Evolutionary conservation across 345 rosid species (phyloP), one percentile per base, ranked within the genome.

Genomic region (Eucalyptus tenuipes): DNA sequence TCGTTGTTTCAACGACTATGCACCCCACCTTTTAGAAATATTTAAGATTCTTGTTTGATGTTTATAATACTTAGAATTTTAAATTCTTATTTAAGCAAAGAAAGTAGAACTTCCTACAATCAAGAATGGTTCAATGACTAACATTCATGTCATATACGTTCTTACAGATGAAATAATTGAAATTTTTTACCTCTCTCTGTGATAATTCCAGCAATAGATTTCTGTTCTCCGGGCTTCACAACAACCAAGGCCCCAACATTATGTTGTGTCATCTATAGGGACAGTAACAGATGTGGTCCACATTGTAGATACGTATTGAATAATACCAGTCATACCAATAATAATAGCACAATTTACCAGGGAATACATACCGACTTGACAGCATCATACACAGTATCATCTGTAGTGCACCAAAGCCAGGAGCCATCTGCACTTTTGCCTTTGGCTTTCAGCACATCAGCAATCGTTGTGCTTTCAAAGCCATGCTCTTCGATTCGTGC

Each of bases 331-430:
- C 8, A 37, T 18, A 75, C 15, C 47, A 85, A 7, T 29, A 68
- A 53, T 13, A 85, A 18, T 15, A 24, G 37, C 27, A 85, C 68
- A 44, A 10, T 27, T 17, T 48, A 87, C 42, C 68, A 24, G 61
- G 48, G 80, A 49, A 64, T 29, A 45, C 95, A 64, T 94, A 98
- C 99, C 93, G 99, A 95, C 94, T 98, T 93, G 66, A 98, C 99
- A 90, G 98, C 99, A 85, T 98, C 97, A 86, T 96, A 97, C 49
- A 98, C 99, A 59, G 94, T 44, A 90, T 98, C 99, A 87, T 96
- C 95, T 8, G 96, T 96, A 7, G 98, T 94, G 95, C 99, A 98
- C 99, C 99, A 98, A 90, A 98, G 98, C 99, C 99, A 96, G 89
- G 99, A 98, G 61, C 99, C 99, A 93, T 98, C 99, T 7, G 99